Evolutionary conservation across 352 stramenopile species (phyloP).

Genomic region (Phytopythium vexans): DNA sequence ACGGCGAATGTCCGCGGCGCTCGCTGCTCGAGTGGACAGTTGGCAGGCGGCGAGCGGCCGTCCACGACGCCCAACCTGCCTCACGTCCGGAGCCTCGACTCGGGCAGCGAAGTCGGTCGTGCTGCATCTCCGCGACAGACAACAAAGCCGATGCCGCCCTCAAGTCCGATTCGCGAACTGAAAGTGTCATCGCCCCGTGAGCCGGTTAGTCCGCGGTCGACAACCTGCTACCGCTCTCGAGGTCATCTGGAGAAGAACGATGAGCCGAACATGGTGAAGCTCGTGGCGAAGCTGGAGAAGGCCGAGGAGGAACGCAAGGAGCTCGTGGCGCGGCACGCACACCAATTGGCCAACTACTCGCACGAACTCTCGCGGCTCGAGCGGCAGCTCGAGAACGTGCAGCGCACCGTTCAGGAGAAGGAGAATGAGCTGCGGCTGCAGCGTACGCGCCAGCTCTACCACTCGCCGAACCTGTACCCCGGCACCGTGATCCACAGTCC

Average conservation of each 20-base stretch:
- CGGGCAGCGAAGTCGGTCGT: too few relatives aligned
- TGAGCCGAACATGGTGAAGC: constrained; percentile 13
- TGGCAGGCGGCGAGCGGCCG: not conserved
- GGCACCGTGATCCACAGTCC: not conserved
- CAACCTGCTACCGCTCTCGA: not conserved
- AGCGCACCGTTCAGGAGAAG: constrained; percentile 42
- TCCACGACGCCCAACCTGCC: not conserved
- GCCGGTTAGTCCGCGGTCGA: too few relatives aligned
- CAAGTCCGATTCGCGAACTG: too few relatives aligned
- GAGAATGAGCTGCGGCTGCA: constrained; percentile 57
- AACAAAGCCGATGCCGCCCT: too few relatives aligned
- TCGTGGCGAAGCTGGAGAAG: constrained; percentile 29
- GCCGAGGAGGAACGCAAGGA: constrained; percentile 53
- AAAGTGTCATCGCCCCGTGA: too few relatives aligned
- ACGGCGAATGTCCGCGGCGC: not conserved
- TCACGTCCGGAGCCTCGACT: too few relatives aligned
- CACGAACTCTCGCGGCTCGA: constrained; percentile 67
- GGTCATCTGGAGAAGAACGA: not conserved
- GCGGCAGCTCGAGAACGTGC: constrained; percentile 55
- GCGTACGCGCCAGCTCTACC: constrained; percentile 52
- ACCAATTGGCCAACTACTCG: constrained; percentile 67
- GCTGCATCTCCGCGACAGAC: too few relatives aligned
- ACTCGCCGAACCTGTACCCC: not conserved
- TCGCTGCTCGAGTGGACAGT: constrained; percentile 1
- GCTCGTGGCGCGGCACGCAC: constrained; percentile 34